These are phyloP conservation scores for Edaphochlamys debaryana DNA, from an alignment of 139 green algal genomes.

Conservation along the genomic window DNA sequence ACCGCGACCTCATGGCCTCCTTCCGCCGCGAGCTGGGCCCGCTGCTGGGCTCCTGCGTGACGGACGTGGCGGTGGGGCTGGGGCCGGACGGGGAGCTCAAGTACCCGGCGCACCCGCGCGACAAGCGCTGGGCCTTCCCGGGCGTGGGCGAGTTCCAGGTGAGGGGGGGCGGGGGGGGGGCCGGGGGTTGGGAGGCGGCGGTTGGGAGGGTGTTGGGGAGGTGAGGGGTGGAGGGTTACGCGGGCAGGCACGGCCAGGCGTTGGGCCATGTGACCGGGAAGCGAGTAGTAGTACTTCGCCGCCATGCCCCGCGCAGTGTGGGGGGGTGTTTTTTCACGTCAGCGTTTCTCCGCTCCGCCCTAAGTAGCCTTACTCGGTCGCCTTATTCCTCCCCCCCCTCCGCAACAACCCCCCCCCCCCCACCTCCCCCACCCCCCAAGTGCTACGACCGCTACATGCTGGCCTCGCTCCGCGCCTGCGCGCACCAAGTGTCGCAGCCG, in stretches of 20 bases:
- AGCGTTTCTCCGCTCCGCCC: too few species aligned
- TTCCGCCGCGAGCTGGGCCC: conserved; percentile 79
- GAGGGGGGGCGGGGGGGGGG: background rate
- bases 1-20: conserved; percentile 85
- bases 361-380: too few species aligned
- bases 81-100: conserved; percentile 64
- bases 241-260: too few species aligned
- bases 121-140: conserved; percentile 69
- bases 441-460: conserved; percentile 79
- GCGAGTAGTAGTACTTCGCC: too few species aligned
- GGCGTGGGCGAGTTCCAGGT: conserved; percentile 78
- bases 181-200: background rate
- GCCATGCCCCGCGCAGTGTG: too few species aligned
- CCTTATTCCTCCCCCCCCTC: too few species aligned
- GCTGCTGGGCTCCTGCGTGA: conserved; percentile 62
- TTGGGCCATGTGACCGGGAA: too few species aligned
- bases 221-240: too few species aligned
- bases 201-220: too few species aligned
- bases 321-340: too few species aligned
- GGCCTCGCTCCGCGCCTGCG: conserved; percentile 53
- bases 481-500: conserved; percentile 60
- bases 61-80: conserved; percentile 58
- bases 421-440: conserved; percentile 24
- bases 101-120: conserved; percentile 62
- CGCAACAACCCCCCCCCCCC: background rate